phyloP scores from a whole-genome alignment of 2,329 filamentous ascomycete genomes.

The Apiospora hydei region DNA sequence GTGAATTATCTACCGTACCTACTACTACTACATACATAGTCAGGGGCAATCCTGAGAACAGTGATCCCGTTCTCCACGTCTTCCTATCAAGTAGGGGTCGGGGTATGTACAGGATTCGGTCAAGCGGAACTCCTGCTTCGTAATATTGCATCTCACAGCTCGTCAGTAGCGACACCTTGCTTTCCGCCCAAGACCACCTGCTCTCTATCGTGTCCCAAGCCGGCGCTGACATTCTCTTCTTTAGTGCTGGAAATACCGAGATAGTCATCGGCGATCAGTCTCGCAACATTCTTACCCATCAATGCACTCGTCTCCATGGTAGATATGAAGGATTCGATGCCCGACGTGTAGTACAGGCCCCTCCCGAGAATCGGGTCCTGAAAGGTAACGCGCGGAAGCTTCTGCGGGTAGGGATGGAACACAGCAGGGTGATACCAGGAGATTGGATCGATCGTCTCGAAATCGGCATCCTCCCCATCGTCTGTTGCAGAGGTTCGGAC shows the following conservation, averaged over 20 bases:
- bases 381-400: constrained; percentile 86
- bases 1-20: not conserved
- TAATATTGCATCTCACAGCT: not conserved
- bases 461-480: constrained; percentile 32
- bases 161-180: not conserved
- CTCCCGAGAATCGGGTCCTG: constrained; percentile 76
- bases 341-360: constrained; percentile 74
- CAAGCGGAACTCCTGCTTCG: not conserved
- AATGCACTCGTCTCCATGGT: constrained; percentile 97
- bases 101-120: no score
- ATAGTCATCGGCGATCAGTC: constrained; percentile 70
- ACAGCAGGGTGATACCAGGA: constrained; percentile 80
- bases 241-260: constrained; percentile 25
- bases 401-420: constrained; percentile 87
- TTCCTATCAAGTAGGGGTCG: not conserved
- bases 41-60: not conserved
- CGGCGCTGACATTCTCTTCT: not conserved
- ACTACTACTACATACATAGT: not conserved
- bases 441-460: constrained; percentile 56
- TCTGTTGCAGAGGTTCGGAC: constrained; percentile 27
- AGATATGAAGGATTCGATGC: constrained; percentile 92
- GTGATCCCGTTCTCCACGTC: not conserved
- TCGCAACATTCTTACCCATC: constrained; percentile 87
- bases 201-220: not conserved
- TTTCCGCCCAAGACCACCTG: constrained; percentile 16